Base-by-base conservation (phyloP, 73 alveolate species). In the Durusdinium trenchii region DNA sequence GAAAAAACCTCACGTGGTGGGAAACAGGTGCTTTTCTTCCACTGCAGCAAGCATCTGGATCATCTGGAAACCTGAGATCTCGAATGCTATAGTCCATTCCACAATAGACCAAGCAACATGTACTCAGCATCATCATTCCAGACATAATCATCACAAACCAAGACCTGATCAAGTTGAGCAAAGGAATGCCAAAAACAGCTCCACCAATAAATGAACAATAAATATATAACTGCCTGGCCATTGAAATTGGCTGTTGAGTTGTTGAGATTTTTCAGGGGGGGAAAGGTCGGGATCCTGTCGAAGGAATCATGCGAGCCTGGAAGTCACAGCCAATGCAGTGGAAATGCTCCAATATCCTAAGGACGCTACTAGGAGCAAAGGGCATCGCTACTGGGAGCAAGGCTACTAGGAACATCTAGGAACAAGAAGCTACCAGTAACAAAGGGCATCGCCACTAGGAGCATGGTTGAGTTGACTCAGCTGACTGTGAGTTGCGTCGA, bases 261-360 rank as follows among this genome's bases (percentile, higher is more conserved):
- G 64, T 9, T 12, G 9, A 9, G 64, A 9, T 54, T 54, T 54
- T 54, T 54, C 20, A 20, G 64, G 64, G 64, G 28, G 9, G 64
- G 64, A 54, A 54, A 54, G 64, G 64, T 54, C 64, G 20, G 64
- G 30, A 12, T 64, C 36, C 36, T 64, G 78, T 35, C 30, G 78
- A 35, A 5, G 30, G 43, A 23, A 20, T 30, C 43, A 12, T 35
- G 40, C 43, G 42, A 51, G 64, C 96, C 96, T 89, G 86, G 52
- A 89, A 89, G 69, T 89, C 96, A 51, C 96, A 89, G 50, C 96
- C 86, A 45, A 89, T 89, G 96, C 96, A 89, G 62, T 89, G 96
- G 83, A 89, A 89, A 64, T 89, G 40, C 42, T 89, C 71, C 86
- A 89, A 46, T 52, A 89, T 28, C 96, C 96, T 75, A 35, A 75